Evolutionary conservation across 2,329 filamentous ascomycete species (phyloP), one percentile per base, ranked within the genome.

Genomic region (Aspergillus niger): DNA sequence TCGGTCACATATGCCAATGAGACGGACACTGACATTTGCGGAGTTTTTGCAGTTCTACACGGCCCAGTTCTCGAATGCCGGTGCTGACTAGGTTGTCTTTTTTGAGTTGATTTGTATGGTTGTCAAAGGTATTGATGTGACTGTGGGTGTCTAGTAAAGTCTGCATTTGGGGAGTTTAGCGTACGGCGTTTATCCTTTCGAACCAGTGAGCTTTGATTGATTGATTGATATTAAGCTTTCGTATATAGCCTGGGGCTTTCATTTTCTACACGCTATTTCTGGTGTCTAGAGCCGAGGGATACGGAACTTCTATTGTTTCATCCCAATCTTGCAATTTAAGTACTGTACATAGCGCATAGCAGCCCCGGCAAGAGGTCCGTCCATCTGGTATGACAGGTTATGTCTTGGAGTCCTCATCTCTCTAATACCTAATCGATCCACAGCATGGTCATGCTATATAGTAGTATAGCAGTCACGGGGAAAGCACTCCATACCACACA

Each of bases 41-140:
- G 73, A 75, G 71, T 74, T 74, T 56, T 56, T 75, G 62, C 70
- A 76, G 74, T 75, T 72, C 60, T 76, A 77, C 54, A 69, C 67
- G 55, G 69, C 70, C 7, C 72, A 76, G 58, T 76, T 76, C 56
- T 70, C 71, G 17, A 74, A 69, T 57, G 68, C 72, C 7, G 72
- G 71, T 48, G 63, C 70, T 22, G 69, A 74, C 55, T 75, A 63
- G 43, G 20, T 15, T 22, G 17, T 24, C 8, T n/a, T 58, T 48
- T 48, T 49, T 54, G 52, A 48, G 32, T 13, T 17, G 4, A 11
- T 22, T 15, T 63, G 49, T 39, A 5, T 36, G 41, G 32, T 20
- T 50, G 11, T 8, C 50, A 10, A n/a, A 38, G 48, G 39, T 39
- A 26, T 30, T 28, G 32, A 39, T 26, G 53, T 36, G 32, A 30